These are phyloP conservation scores for Myxozyma geophila DNA, from an alignment of 805 yeast species.

Conservation along the genomic window DNA sequence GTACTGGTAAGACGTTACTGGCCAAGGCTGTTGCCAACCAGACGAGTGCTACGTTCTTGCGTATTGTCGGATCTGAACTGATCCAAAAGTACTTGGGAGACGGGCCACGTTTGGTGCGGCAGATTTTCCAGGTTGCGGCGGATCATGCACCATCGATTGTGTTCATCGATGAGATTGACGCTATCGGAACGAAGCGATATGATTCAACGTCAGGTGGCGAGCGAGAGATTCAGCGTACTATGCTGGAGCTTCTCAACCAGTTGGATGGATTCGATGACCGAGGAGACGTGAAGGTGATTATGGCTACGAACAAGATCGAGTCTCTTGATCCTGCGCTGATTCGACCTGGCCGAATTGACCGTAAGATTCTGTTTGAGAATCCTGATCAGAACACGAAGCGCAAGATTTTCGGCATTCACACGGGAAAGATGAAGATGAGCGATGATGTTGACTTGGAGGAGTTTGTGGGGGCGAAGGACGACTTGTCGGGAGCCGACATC, in stretches of 20 bases:
- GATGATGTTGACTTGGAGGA: slow-evolving; percentile 88
- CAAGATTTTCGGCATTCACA: slow-evolving; percentile 89
- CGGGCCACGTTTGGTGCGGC: slow-evolving; percentile 93
- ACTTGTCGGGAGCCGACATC: slow-evolving; percentile 94
- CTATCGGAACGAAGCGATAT: slow-evolving; percentile 97
- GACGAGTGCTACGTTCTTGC: slow-evolving; percentile 91
- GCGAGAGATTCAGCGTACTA: slow-evolving; percentile 95
- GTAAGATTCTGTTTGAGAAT: slow-evolving; percentile 93
- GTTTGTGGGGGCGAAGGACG: slow-evolving; percentile 88
- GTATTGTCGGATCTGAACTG: slow-evolving; percentile 96
- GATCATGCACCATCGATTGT: slow-evolving; percentile 99
- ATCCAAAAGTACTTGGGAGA: slow-evolving; percentile 97
- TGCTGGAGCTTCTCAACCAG: slow-evolving; percentile 93
- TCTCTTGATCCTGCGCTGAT: slow-evolving; percentile 93
- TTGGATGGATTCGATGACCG: slow-evolving; percentile 97
- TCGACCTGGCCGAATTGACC: slow-evolving; percentile 96
- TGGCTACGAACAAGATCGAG: slow-evolving; percentile 97
- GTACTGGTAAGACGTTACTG: slow-evolving; percentile 93
- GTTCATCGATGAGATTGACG: slow-evolving; percentile 97
- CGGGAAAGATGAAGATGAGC: slow-evolving; percentile 88
- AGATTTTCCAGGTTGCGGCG: slow-evolving; percentile 93
- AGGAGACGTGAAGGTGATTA: slow-evolving; percentile 95
- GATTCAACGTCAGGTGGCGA: slow-evolving; percentile 93
- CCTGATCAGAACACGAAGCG: slow-evolving; percentile 92
- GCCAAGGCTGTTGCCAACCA: slow-evolving; percentile 99